Evolutionary conservation across 1,284 basidiomycete genomes (phyloP).

Genomic region (Pseudozyma tsukubaensis): DNA sequence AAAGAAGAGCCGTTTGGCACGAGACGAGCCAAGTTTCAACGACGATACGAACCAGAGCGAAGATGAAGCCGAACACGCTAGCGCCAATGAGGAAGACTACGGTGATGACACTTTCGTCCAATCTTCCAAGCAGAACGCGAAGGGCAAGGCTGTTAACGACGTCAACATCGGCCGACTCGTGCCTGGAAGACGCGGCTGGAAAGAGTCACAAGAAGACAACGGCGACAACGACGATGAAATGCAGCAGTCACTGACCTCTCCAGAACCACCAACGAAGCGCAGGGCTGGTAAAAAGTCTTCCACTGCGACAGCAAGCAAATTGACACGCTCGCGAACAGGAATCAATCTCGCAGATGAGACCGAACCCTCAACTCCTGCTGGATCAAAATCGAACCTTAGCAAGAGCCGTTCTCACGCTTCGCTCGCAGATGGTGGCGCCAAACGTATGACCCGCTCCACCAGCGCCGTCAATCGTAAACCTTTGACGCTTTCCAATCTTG

Average conservation of each 20-base stretch:
- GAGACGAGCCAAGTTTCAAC: slow-evolving; percentile 15
- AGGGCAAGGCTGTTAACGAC: not conserved
- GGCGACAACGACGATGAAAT: slow-evolving; percentile 9
- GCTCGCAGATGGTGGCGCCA: slow-evolving; percentile 2
- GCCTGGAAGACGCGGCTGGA: slow-evolving; percentile 37
- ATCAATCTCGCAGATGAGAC: slow-evolving; percentile 10
- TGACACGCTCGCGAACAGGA: slow-evolving; percentile 36
- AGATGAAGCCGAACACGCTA: slow-evolving; percentile 9
- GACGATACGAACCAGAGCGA: slow-evolving; percentile 17
- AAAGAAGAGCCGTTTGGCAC: slow-evolving; percentile 28
- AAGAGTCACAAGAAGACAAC: slow-evolving; percentile 21
- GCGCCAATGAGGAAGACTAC: slow-evolving; percentile 7
- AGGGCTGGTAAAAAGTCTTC: slow-evolving; percentile 19
- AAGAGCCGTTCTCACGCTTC: slow-evolving; percentile 22
- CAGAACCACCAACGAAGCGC: slow-evolving; percentile 31
- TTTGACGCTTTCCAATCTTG: slow-evolving; percentile 44
- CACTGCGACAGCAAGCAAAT: slow-evolving; percentile 11
- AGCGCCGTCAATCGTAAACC: slow-evolving; percentile 45
- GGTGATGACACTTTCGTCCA: slow-evolving; percentile 47
- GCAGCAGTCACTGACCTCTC: slow-evolving; percentile 15
- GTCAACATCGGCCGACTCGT: slow-evolving; percentile 44
- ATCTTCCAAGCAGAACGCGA: not conserved
- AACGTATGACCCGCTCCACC: slow-evolving; percentile 35
- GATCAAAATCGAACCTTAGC: slow-evolving; percentile 8
- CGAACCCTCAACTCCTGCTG: not conserved